Evolutionary conservation across 805 yeast genomes (phyloP), one percentile per base, ranked within the genome.

Genomic region (Lachancea mirantina): DNA sequence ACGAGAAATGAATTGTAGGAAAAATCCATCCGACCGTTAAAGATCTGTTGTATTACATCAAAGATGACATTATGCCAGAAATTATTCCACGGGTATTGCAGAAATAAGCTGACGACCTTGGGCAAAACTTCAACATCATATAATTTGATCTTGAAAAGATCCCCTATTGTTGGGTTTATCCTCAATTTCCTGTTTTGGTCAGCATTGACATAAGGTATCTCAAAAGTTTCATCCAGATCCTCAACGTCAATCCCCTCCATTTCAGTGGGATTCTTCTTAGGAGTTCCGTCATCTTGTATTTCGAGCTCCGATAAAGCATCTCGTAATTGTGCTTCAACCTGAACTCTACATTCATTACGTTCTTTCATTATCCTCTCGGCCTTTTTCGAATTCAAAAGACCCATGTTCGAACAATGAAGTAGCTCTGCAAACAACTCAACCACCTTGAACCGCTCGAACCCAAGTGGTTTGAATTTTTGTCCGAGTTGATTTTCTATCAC

Each of bases 371-470:
- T 69, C 19, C 67, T 66, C 55, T 84, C 78, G 34, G 88, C 85
- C 32, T 68, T 69, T 24, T 71, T 74, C 28, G 88, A 85, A 55
- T 89, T 92, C 44, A 92, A 69, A 13, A 87, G 67, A 0, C 81
- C 84, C 97, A 92, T 92, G 60, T 92, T 92, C n/a, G 96, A 85
- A 53, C 99, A 92, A 59, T 92, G 98, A 36, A 92, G 67, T 24
- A 92, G 67, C 51, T 92, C 99, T 0, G 98, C 98, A 30, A 92
- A 75, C 32, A 92, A 64, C 59, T 92, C 99, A 40, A 95, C 78
- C 15, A 92, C 73, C 51, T 87, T 84, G 61, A 92, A 88, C 42
- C 88, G 70, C 47, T 88, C 94, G 55, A 89, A 84, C 0, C 98
- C 98, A 14, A 92, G 62, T 2, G 92, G 87, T 47, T 76, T 78